Percentiles rank a stretch among this genome's conserved stretches.
Evolutionary conservation across 768 basidiomycete genomes (phyloP).

Genomic region (Paxillus involutus): DNA sequence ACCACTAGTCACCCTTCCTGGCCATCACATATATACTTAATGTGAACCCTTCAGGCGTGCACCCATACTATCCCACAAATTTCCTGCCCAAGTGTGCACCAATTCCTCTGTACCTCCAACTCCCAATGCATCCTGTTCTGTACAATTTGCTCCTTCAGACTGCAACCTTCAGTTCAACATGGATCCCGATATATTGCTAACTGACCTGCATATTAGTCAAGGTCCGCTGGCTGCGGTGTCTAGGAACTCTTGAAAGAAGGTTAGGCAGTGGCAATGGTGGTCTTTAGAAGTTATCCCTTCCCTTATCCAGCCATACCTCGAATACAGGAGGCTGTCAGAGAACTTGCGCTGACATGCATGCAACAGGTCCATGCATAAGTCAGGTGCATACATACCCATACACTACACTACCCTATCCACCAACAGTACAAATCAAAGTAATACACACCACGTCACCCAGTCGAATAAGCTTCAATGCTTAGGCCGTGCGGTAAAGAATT

Average conservation of each 20-base stretch:
- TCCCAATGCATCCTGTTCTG: neutral
- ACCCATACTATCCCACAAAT: neutral
- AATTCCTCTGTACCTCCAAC: neutral
- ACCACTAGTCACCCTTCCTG: neutral
- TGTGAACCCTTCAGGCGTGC: no score
- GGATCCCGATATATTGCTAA: neutral
- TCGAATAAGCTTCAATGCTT: no score
- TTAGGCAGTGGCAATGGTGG: constrained; percentile 5
- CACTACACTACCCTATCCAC: no score
- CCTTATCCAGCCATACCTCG: constrained; percentile 3
- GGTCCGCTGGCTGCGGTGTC: neutral
- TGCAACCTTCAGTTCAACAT: neutral
- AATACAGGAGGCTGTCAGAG: neutral
- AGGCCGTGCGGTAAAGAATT: no score
- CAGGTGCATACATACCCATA: no score
- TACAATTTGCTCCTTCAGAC: no score
- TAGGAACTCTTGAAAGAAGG: neutral
- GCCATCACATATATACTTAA: neutral
- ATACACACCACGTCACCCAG: no score
- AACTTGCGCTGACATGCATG: no score
- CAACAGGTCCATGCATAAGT: no score
- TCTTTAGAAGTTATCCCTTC: constrained; percentile 5
- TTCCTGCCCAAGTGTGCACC: neutral
- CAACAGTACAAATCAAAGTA: no score
- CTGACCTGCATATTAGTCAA: neutral